Percentiles rank a stretch among this genome's conserved stretches.
These are phyloP conservation scores for Chalciporus chontae DNA, from an alignment of 768 basidiomycete genomes.

Conservation along the genomic window DNA sequence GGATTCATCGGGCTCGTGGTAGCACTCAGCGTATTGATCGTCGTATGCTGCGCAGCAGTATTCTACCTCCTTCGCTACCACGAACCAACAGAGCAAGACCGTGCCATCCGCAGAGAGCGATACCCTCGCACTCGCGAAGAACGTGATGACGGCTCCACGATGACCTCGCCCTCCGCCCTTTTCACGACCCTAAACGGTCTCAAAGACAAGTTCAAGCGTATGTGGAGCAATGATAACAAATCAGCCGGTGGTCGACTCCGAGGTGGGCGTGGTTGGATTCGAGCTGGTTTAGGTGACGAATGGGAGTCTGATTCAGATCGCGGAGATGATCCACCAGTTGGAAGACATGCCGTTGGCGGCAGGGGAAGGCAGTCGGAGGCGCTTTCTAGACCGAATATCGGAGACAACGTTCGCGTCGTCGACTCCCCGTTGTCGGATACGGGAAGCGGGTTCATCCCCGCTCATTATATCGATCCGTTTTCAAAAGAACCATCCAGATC, in stretches of 20 bases:
- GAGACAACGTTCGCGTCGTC: constrained; percentile 9
- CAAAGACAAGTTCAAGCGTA: constrained; percentile 23
- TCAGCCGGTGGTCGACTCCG: constrained; percentile 10
- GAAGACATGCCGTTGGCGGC: not conserved
- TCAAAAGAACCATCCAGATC: constrained; percentile 10
- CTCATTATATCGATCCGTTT: constrained; percentile 20
- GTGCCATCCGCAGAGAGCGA: constrained; percentile 31
- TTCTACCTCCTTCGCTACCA: constrained; percentile 54
- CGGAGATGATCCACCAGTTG: constrained; percentile 2
- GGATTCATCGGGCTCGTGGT: constrained; percentile 65
- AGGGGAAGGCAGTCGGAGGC: not conserved
- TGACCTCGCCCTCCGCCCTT: constrained; percentile 11
- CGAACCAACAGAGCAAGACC: constrained; percentile 40
- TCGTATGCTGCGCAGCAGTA: constrained; percentile 50
- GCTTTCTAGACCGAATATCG: constrained; percentile 1
- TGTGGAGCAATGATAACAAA: constrained; percentile 24
- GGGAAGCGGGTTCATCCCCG: constrained; percentile 8
- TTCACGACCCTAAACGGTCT: constrained; percentile 23
- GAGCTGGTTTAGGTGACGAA: constrained; percentile 46
- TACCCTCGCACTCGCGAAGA: constrained; percentile 28
- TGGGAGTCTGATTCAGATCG: constrained; percentile 38
- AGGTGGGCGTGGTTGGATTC: constrained; percentile 46
- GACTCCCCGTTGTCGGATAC: constrained; percentile 29
- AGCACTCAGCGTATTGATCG: constrained; percentile 49
- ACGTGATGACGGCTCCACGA: constrained; percentile 13